Evolutionary conservation across 306 rosid species (phyloP), one percentile per base, ranked within the genome.

Genomic region (Quercus rubra): DNA sequence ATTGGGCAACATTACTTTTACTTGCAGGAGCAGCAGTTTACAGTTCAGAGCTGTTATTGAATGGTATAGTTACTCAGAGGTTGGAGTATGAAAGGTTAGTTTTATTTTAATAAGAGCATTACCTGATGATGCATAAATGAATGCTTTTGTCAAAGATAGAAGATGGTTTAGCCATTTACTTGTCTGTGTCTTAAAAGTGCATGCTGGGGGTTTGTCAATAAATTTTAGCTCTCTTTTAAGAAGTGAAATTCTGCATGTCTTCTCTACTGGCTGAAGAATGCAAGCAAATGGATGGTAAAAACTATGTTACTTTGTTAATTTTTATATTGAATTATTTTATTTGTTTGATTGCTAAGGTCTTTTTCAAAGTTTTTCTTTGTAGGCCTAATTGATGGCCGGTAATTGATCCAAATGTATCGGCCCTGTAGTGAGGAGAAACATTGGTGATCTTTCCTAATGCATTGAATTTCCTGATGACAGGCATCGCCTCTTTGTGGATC

Each of bases 51-150:
- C 92, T 95, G 77, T 78, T 95, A 63, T 76, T 95, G 84, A 93
- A 93, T 75, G 99, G 98, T 76, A 93, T 95, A 71, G 98, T 95
- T 74, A 89, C 92, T 55, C 99, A 95, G 86, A 93, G 76, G 94
- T 88, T 95, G 89, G 97, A 91, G 75, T 93, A 84, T 82, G 91
- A 90, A 83, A 91, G 99, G 99, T 90, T 64, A 46, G 86, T 79
- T 51, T 7, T 62, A 19, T 74, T 80, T 38, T 62, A 63, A 5
- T 13, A 28, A 61, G 2, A 64, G 70, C 27, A 18, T 57, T 58
- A 35, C 88, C 70, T 41, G 4, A 25, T 69, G 58, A 61, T 61
- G 5, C 38, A 5, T 57, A 68, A 78, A 76, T 38, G 13, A 61
- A 33, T 68, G 75, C 71, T 74, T 77, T 49, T 15, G 27, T 49